Percentiles rank a stretch among this genome's conserved stretches.
Evolutionary conservation across 768 basidiomycete genomes (phyloP).

Genomic region (Scleroderma bovista): DNA sequence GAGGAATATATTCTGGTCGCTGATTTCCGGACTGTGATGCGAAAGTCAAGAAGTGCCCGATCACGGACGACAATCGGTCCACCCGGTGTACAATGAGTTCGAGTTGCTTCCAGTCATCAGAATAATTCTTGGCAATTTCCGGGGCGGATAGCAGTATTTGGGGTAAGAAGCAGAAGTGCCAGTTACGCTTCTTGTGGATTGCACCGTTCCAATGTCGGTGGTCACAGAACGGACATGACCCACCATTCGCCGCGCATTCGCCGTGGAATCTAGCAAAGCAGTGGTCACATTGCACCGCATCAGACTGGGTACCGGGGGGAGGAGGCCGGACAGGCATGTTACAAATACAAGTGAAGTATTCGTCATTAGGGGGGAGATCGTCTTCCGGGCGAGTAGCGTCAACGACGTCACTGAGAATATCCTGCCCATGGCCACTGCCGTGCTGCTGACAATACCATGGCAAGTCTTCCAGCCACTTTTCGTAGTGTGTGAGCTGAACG

Average conservation of each 20-base stretch:
- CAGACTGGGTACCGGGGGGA: constrained; percentile 65
- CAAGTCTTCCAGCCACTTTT: constrained; percentile 65
- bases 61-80: constrained; percentile 66
- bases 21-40: constrained; percentile 67
- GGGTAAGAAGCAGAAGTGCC: constrained; percentile 79
- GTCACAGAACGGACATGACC: constrained; percentile 88
- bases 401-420: constrained; percentile 68
- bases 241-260: constrained; percentile 80
- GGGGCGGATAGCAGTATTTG: constrained; percentile 68
- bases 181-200: constrained; percentile 75
- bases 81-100: constrained; percentile 76
- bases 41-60: constrained; percentile 76
- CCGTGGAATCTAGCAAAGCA: constrained; percentile 86
- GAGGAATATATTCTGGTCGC: constrained; percentile 69
- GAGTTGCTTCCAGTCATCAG: constrained; percentile 73
- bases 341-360: constrained; percentile 85
- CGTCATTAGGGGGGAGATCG: constrained; percentile 71
- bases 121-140: constrained; percentile 72
- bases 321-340: constrained; percentile 71
- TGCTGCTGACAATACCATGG: constrained; percentile 79
- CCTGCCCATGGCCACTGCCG: constrained; percentile 54
- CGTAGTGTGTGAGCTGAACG: constrained; percentile 58
- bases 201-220: constrained; percentile 89
- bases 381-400: constrained; percentile 73
- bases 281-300: constrained; percentile 88